Evolutionary conservation across 2,329 filamentous ascomycete species (phyloP), one percentile per base, ranked within the genome.

Genomic region (Fusarium anthophilum): DNA sequence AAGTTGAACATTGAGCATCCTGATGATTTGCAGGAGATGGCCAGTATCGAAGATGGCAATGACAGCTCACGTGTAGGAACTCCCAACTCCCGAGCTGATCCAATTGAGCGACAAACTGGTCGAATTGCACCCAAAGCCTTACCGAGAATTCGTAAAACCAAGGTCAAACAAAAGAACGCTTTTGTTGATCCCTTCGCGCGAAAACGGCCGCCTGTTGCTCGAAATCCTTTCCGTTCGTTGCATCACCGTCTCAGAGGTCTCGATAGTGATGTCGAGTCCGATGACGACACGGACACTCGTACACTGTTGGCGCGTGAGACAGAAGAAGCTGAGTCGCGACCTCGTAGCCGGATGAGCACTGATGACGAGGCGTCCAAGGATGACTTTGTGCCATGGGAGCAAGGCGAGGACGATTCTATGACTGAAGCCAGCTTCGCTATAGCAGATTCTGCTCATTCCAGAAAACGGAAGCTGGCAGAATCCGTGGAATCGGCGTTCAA

Each of bases 321-420:
- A 0, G 95, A 97, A 80, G 95, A 96, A 74, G 91, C 91, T 39
- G 95, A 96, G 69, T 97, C 94, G 72, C 90, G 93, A 47, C 93
- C 93, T 55, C 91, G 91, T 50, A 98, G 94, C 81, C 94, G 93
- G 47, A 88, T 91, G 86, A 90, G 88, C 78, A 88, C 88, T 4
- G 90, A 92, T 66, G 89, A 91, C 57, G 87, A 89, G 64, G 82
- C 80, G 6, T 85, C 82, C 55, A 88, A 87, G 75, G 86, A 89
- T 57, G 87, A 86, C 8, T 85, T 85, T 59, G 83, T 79, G 5
- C 82, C 82, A 2, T 86, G 86, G 83, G 86, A 85, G 38, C 84
- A 83, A 4, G 83, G 80, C 8, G 90, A 92, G 55, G 90, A 92
- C 24, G 90, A 92, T 70, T 91, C 89, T 0, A 89, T 93, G 86